These are phyloP conservation scores for Salix caprea DNA, from an alignment of 345 rosid species.

Conservation along the genomic window DNA sequence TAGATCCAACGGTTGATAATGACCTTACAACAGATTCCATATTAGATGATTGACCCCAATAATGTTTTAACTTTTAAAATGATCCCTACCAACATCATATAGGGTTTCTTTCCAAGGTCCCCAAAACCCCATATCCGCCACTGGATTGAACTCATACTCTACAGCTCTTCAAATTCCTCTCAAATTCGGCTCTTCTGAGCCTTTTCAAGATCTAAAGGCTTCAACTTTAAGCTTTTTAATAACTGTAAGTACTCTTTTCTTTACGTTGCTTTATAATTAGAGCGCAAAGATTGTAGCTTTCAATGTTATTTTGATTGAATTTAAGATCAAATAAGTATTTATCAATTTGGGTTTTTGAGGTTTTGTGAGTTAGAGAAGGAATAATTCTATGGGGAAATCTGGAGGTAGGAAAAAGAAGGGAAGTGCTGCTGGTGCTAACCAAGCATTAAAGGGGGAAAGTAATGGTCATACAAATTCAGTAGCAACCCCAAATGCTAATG, in stretches of 20 bases:
- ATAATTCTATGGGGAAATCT: constrained; percentile 69
- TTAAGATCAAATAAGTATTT: neutral
- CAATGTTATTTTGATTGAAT: neutral
- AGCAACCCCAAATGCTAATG: constrained; percentile 48
- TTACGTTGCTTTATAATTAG: neutral
- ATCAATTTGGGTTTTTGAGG: neutral
- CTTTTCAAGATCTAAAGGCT: neutral
- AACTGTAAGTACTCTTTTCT: constrained; percentile 5
- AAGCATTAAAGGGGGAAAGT: constrained; percentile 37
- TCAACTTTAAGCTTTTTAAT: constrained; percentile 1
- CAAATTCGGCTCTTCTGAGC: neutral
- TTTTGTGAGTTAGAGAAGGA: neutral
- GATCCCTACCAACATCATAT: neutral
- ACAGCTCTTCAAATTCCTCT: neutral
- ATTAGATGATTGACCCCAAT: neutral
- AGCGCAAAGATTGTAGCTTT: neutral
- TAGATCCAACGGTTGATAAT: constrained; percentile 1
- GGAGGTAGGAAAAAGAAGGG: constrained; percentile 82
- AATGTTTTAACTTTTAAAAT: neutral
- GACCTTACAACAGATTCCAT: neutral
- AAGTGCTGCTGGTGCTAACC: constrained; percentile 41
- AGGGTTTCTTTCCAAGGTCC: neutral
- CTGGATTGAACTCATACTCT: neutral
- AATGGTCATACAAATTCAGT: constrained; percentile 13
- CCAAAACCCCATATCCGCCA: neutral